Evolutionary conservation across 2,329 filamentous ascomycete genomes (phyloP), one percentile per base, ranked within the genome.

Genomic region (Fusarium setosum): DNA sequence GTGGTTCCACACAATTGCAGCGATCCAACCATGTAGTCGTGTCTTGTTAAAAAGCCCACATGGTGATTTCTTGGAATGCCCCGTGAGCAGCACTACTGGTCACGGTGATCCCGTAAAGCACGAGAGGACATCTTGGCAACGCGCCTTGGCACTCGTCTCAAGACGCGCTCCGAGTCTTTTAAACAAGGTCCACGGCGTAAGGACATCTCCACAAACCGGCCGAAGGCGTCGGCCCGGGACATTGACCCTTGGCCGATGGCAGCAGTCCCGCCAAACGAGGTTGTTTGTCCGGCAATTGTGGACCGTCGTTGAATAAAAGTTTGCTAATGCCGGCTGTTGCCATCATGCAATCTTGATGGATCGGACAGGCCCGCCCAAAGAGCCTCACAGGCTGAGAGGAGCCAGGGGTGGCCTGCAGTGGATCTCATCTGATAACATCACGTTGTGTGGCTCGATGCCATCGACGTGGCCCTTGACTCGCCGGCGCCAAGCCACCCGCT

Each of bases 261-360:
- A 40, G 54, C 38, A 59, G 47, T 48, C 53, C 54, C 31, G 53
- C 53, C 52, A 45, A 35, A 40, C 51, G 21, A 32, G 24, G 26
- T 20, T 42, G 35, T 37, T 58, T 41, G 24, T 31, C 50, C 23
- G 56, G 56, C 50, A 58, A 40, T 45, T 56, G 70, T 72, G 68
- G 70, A 72, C 59, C 65, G 70, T 64, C 70, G 70, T 72, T 67
- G 67, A 70, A 69, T 72, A 68, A 72, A 65, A 70, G 68, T 72
- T 72, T 72, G 59, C 65, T 69, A 71, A 70, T 68, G 61, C 63
- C 68, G 67, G 64, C 51, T 67, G 13, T 64, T 60, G 50, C 56
- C 50, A 54, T 64, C 44, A 57, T 57, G 65, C 55, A 70, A 68
- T 70, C 63, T 55, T 67, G 52, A 61, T 65, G 69, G 59, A 69